Evolutionary conservation across 192 early-diverging fungal genomes (phyloP), one percentile per base, ranked within the genome.

Genomic region (Gryganskiella cystojenkinii): DNA sequence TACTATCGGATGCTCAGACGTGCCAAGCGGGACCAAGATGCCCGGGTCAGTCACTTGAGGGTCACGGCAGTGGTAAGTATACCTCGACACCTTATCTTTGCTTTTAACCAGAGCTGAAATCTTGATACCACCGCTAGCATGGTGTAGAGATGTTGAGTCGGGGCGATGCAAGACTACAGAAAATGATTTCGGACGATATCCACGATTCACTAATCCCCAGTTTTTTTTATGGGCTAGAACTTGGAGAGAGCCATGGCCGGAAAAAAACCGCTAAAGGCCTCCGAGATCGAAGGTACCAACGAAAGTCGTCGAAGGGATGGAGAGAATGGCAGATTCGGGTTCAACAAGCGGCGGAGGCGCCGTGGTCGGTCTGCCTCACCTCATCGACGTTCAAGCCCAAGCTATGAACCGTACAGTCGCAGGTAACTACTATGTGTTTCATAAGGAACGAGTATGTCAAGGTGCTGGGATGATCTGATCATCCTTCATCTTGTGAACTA

Each of bases 11-110:
- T 59, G 3, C 33, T 78, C n/a, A 42, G 61, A 3, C 1, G 53
- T 6, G 74, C 74, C 5, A 68, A 78, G n/a, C 25, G 42, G 20
- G 74, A 69, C 2, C 44, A 69, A 25, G 66, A 69, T 31, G 46
- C 44, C 22, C 61, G 74, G 2, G 74, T 78, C 9, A 45, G 58
- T 8, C 65, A 78, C 28, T 61, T 78, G 4, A 78, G 69, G 47
- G 56, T 78, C 24, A 69, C 64, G 2, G 74, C 74, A 20, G 66
- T 78, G 42, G 74, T 78, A 69, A 31, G 56, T 31, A n/a, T n/a
- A n/a, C n/a, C n/a, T n/a, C n/a, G n/a, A n/a, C n/a, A n/a, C 14
- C 11, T 47, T 30, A 24, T 2, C 15, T 47, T 22, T 27, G 6
- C 1, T 14, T 31, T 17, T 4, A 11, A 25, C 24, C 10, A 31